Evolutionary conservation across 495 filamentous ascomycete genomes (phyloP), one percentile per base, ranked within the genome.

Genomic region (Emericellopsis terricola): DNA sequence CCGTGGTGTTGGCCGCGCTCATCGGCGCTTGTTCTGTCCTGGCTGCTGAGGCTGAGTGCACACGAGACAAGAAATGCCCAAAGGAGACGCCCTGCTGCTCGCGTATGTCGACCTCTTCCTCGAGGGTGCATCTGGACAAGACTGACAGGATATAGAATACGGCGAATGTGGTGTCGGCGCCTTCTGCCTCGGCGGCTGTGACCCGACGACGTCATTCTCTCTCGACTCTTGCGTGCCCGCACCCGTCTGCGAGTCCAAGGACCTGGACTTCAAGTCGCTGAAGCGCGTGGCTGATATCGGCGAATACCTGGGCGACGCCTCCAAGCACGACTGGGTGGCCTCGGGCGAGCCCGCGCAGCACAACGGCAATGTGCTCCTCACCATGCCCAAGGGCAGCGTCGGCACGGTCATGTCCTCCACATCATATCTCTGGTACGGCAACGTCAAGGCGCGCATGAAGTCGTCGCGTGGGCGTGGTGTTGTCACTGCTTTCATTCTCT

Each of bases 371-470:
- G 56, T 91, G 15, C 59, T 94, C 29, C 63, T 97, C 42, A 96
- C 87, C 39, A 87, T 97, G 82, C 75, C 79, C 29, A 56, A 69
- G 15, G 65, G 76, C 33, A 80, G 81, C 15, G 75, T 72, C 31
- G 87, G 85, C 20, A 92, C 86, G n/a, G 73, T 97, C 13, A 59
- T 96, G 32, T 75, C 83, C 17, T 80, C 80, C 41, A 87, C 83
- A 35, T 65, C 73, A 36, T 94, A 96, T 52, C 76, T 97, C 57
- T 96, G 87, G 91, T 97, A 97, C 51, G 89, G 89, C 47, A 92
- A 78, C 53, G 71, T 96, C 41, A 78, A 74, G 46, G 84, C 81
- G 13, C 78, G 62, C 17, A 60, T 97, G 54, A 93, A 85, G 69
- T 86, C 82, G 5, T 79, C 77, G 38, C 72, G 78, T 44, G 86